Evolutionary conservation across 345 rosid genomes (phyloP).

Genomic region (Syzygium jambos): DNA sequence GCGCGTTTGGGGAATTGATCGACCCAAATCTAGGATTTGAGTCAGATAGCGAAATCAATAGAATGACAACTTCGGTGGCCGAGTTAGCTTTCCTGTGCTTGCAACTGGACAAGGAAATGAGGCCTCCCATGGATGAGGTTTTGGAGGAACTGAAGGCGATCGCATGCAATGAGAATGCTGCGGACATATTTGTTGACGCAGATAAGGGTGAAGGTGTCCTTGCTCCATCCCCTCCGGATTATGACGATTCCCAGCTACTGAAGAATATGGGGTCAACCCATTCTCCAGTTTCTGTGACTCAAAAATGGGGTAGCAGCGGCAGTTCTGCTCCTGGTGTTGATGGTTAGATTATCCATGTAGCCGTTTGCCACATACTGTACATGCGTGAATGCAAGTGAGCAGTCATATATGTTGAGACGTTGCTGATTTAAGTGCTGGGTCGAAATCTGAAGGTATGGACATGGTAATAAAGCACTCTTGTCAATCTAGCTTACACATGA

Average conservation of each 20-base stretch:
- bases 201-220: background rate
- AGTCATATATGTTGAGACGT: background rate
- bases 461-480: background rate
- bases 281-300: background rate
- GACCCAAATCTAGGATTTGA: slow-evolving; percentile 5
- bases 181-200: fast-evolving
- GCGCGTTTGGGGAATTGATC: background rate
- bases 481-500: background rate
- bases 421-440: background rate
- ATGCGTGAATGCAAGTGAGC: background rate
- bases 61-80: background rate
- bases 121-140: slow-evolving; percentile 3
- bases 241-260: background rate
- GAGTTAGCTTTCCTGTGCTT: slow-evolving; percentile 10
- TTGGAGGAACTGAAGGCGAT: background rate
- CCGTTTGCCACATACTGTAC: background rate
- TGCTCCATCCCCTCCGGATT: background rate
- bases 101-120: slow-evolving; percentile 8
- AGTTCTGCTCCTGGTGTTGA: background rate
- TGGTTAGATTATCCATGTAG: background rate
- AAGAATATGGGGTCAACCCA: background rate
- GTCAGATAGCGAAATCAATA: background rate
- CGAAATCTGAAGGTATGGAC: background rate
- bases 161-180: background rate
- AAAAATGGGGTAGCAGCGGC: background rate